Base-by-base conservation (phyloP, 2,329 filamentous ascomycete genomes). In the Xylaria digitata region DNA sequence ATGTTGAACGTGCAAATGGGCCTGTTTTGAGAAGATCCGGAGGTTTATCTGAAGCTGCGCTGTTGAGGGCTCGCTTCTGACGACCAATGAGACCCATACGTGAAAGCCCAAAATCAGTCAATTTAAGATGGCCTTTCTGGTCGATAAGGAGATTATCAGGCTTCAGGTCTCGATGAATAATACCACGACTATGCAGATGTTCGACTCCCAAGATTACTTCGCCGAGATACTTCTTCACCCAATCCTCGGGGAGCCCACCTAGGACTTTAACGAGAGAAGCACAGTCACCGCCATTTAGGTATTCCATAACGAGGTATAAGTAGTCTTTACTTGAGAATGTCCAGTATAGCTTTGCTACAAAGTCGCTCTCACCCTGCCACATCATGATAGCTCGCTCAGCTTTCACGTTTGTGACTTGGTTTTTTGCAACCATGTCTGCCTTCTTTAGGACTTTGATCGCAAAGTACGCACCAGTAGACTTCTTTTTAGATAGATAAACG, bases 381-480 rank as follows among this genome's bases (percentile, higher is more conserved):
- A 99, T 99, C 96, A 99, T 98, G 77, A 99, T 99, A 23, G 96
- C 96, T 72, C 96, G 89, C 80, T 99, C 96, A 8, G 96, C 96
- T 80, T 99, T 98, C 75, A 99, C 96, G 76, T 99, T 99, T 72
- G 96, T 97, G 73, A 99, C 94, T 78, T 99, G 96, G 78, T 99
- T 99, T 81, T 99, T 99, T 68, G 96, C 96, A 69, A 99, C 93
- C 96, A 99, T 99, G 83, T 99, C 96, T n/a, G 96, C 94, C 81
- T 99, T 99, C 78, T 98, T 98, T 66, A 99, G 80, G 0, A 98
- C 96, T 77, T 99, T 99, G 82, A 99, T 98, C 9, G 96, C 96
- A 78, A 95, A 99, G 79, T 99, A 99, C 75, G 99, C 96, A 52
- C 94, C 95, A 0, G 96, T 99, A 0, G 93, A 96, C 80, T 97